Base-by-base conservation (phyloP, 1,284 basidiomycete species). In the Ganoderma lingzhi region DNA sequence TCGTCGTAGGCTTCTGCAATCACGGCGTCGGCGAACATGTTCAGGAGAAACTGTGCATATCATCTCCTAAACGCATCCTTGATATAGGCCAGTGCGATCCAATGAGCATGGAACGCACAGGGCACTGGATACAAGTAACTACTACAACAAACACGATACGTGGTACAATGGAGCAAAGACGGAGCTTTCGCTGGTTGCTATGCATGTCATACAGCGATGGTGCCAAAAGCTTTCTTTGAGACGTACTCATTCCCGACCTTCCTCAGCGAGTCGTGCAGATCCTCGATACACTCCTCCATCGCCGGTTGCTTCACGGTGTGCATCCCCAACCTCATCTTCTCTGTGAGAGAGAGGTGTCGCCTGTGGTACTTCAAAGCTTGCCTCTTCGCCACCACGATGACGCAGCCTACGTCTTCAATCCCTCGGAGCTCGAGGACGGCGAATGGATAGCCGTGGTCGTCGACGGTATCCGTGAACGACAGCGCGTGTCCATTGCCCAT, bases 371-470 rank as follows among this genome's bases (percentile, higher is more conserved):
- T 63, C 41, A 67, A 68, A 23, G 9, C 32, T 35, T 71, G 70
- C 41, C 66, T 66, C 62, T 73, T 71, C 30, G 72, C 72, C 8
- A 73, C 63, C 17, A 73, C 72, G 42, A 63, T 17, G 55, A 73
- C 69, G 19, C 39, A 65, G 23, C 60, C 65, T 32, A 39, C 9
- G 32, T 61, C 62, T 17, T 51, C 64, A 1, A 61, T 51, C 10
- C 65, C 62, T 32, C 72, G 70, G 30, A 73, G 67, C 61, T 73
- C 69, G 56, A 73, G 51, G 23, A 73, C 58, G 55, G 64, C 65
- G 62, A 73, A 73, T 15, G 72, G 72, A 44, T 10, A 37, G 14
- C 72, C 72, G 61, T 48, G 41, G 66, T 73, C 72, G 65, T 73
- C 72, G 44, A 62, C 62, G 56, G 65, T 42, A 37, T 67, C 61